A percentile compares a stretch with the other conserved stretches of the same genome.
Conservation (phyloP, 148 eudicot species). For the Agrostemma githago region DNA sequence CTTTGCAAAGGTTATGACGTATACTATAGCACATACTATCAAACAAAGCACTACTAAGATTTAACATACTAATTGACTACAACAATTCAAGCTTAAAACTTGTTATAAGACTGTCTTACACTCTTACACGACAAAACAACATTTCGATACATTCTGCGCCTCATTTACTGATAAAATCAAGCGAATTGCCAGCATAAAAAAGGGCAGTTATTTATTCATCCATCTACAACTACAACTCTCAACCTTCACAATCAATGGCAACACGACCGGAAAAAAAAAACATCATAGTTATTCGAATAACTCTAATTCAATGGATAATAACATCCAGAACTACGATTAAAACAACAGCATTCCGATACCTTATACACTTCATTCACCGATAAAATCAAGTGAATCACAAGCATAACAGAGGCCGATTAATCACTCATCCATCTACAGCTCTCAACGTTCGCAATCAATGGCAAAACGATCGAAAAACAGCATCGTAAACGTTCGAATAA, state of each 20-base stretch:
- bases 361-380: no score
- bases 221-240: background rate
- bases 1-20: background rate
- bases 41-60: background rate
- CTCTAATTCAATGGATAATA: background rate
- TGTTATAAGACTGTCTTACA: background rate
- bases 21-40: background rate
- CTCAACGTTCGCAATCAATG: no score
- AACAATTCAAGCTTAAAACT: background rate
- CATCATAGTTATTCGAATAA: background rate
- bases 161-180: background rate
- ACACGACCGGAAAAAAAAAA: background rate
- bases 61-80: background rate
- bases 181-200: background rate
- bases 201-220: background rate
- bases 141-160: background rate
- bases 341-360: no score
- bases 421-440: no score
- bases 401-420: no score
- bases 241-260: background rate
- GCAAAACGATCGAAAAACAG: no score
- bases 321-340: no score
- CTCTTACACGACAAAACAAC: background rate
- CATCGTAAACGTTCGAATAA: no score
- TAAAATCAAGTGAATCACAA: no score